Conservation (phyloP, 768 basidiomycete genomes). For the Peribolospora baueri region DNA sequence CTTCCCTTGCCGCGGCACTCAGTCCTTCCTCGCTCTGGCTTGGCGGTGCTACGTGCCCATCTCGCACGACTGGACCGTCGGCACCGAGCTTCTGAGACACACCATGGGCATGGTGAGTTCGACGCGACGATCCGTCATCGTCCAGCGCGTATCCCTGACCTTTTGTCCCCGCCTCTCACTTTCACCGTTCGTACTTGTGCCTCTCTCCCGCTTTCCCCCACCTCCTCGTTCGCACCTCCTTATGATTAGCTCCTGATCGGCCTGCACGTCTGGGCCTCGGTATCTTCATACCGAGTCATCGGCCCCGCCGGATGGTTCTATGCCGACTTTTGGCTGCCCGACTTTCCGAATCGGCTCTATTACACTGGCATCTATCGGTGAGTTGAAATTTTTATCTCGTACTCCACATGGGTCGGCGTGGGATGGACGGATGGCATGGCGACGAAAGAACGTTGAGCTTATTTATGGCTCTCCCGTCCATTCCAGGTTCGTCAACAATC, state of each 20-base stretch:
- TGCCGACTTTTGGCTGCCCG: conserved; percentile 19
- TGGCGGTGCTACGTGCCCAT: conserved; percentile 63
- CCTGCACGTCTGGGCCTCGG: conserved; percentile 73
- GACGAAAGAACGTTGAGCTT: background rate
- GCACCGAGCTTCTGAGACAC: conserved; percentile 64
- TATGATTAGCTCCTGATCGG: conserved; percentile 43
- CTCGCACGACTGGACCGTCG: conserved; percentile 63
- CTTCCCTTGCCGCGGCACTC: conserved; percentile 22
- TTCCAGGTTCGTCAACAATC: conserved; percentile 35
- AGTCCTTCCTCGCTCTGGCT: conserved; percentile 58
- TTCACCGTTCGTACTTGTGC: background rate
- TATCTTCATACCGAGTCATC: conserved; percentile 73
- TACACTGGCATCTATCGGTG: conserved; percentile 95
- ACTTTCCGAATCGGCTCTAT: conserved; percentile 66
- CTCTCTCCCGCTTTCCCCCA: background rate
- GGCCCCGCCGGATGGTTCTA: conserved; percentile 98
- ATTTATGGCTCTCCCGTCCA: conserved; percentile 28
- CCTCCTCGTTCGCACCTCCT: background rate
- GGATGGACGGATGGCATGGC: too few relatives aligned
- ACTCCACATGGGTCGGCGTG: too few relatives aligned
- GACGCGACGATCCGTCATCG: too few relatives aligned
- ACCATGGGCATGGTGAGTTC: conserved; percentile 55
- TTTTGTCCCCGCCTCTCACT: background rate
- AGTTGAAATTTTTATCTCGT: conserved; percentile 6
- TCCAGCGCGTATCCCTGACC: too few relatives aligned